Base-by-base conservation (phyloP, 1,284 basidiomycete genomes). In the Prillingera fragicola region DNA sequence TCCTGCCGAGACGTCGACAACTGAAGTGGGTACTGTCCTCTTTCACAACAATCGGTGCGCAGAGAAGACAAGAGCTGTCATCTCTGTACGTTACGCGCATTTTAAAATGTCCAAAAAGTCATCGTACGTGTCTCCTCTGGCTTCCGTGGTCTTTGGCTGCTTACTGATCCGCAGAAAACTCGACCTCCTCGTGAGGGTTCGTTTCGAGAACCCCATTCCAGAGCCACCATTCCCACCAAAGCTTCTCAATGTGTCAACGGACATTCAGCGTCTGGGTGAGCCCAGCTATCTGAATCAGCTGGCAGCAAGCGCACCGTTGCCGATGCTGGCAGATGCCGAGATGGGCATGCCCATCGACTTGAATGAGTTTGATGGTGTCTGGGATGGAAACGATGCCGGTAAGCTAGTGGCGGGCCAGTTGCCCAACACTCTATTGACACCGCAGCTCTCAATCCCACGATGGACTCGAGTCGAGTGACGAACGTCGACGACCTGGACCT, bases 151-250 rank as follows among this genome's bases (percentile, higher is more conserved):
- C 7, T 8, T 4, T 4, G 25, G 31, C 12, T 17, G 22, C 23
- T 34, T 27, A 17, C 39, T 27, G 18, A 18, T 4, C 36, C 29
- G 21, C 48, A 59, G 58, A 34, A 63, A 63, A 38, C 52, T 55
- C 36, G 90, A 95, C 69, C 80, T 96, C 28, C 76, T 95, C 43
- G 87, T 94, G 43, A 82, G 87, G 44, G 89, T 94, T 22, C 84
- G 92, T 14, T 95, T 91, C 70, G 80, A 83, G 37, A 94, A 96
- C 72, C 89, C 89, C 4, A 79, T 96, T 3, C 91, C 91, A 3
- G 77, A 89, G 9, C 91, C 92, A 27, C 89, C 91, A 74, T 95
- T 87, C 75, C 90, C 91, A 12, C 90, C 91, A 28, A 94, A 94
- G 71, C 74, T 95, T 14, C 77, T 96, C 58, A 80, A 90, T 49